Evolutionary conservation across 345 rosid species (phyloP), one percentile per base, ranked within the genome.

Genomic region (Populus alba): DNA sequence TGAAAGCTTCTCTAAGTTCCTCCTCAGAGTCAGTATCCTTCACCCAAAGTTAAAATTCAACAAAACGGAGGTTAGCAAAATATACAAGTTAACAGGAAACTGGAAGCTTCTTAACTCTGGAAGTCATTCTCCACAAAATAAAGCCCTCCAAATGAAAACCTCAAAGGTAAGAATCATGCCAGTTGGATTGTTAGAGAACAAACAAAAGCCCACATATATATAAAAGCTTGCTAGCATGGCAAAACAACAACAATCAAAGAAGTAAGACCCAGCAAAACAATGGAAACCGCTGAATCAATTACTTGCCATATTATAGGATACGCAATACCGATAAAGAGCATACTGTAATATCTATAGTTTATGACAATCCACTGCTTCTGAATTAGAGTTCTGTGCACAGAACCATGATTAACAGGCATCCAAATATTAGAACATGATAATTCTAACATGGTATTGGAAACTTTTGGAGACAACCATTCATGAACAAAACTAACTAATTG

Each of bases 11-110:
- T 74, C 76, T 83, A 59, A 83, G 78, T 77, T 87, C 90, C 77
- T 86, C 88, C 80, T 87, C 87, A 12, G 83, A 84, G 57, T 87
- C 88, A 61, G 86, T 88, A 78, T 88, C 90, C 86, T 83, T 62
- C 70, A 70, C 18, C 49, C 71, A 61, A 66, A 31, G 38, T 25
- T 35, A 16, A 31, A 66, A 29, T 66, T 66, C 59, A 53, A 53
- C 20, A 20, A 53, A 53, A 53, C 18, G 22, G 0, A 53, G n/a
- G 37, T 33, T 33, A 53, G 59, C n/a, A 20, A 2, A 8, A 53
- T 53, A 53, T 7, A 53, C 59, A 53, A 1, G 59, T 6, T 20
- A 53, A 18, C 59, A 53, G 23, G 59, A 53, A 53, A 53, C 20
- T 53, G 9, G 7, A 53, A 53, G 7, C 59, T 53, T 20, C 37